Conservation (phyloP, 2,329 filamentous ascomycete genomes). For the Leptographium lundbergii region DNA sequence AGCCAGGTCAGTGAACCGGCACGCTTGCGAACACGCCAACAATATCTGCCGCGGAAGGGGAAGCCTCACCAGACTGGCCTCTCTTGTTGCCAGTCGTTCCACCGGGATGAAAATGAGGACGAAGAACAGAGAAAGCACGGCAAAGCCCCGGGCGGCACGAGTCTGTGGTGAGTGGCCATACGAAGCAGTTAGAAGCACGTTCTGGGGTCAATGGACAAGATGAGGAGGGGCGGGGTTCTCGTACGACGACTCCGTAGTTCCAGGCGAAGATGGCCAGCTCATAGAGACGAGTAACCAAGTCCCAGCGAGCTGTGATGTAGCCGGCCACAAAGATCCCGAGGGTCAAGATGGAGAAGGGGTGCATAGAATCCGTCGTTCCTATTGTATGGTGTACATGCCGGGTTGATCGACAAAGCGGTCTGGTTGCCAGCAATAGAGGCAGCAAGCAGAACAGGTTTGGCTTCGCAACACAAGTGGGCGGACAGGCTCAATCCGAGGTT, state of each 20-base stretch:
- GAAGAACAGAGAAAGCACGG: constrained; percentile 72
- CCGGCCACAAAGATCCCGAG: constrained; percentile 98
- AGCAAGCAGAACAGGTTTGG: neutral
- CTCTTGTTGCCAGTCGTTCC: constrained; percentile 66
- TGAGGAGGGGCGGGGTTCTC: neutral
- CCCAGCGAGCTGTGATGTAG: constrained; percentile 98
- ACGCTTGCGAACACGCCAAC: neutral
- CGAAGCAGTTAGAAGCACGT: neutral
- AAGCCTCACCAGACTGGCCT: constrained; percentile 64
- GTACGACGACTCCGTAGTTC: constrained; percentile 93
- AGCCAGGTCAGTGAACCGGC: neutral
- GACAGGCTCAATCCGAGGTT: neutral
- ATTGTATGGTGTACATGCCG: constrained; percentile 30
- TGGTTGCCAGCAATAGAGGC: neutral
- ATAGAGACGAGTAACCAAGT: constrained; percentile 92
- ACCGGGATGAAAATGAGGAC: constrained; percentile 74
- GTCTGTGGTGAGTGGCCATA: constrained; percentile 36
- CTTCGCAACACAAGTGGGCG: neutral
- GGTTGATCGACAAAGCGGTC: neutral
- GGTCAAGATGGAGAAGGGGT: constrained; percentile 93
- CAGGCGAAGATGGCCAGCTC: constrained; percentile 95
- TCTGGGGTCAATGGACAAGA: neutral
- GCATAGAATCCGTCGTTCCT: constrained; percentile 54
- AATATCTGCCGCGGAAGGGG: constrained; percentile 10
- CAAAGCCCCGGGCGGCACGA: constrained; percentile 75